A percentile compares a stretch with the other conserved stretches of the same genome.
Evolutionary conservation across 106 monocot genomes (phyloP).

Genomic region (Dendrobium officinale): DNA sequence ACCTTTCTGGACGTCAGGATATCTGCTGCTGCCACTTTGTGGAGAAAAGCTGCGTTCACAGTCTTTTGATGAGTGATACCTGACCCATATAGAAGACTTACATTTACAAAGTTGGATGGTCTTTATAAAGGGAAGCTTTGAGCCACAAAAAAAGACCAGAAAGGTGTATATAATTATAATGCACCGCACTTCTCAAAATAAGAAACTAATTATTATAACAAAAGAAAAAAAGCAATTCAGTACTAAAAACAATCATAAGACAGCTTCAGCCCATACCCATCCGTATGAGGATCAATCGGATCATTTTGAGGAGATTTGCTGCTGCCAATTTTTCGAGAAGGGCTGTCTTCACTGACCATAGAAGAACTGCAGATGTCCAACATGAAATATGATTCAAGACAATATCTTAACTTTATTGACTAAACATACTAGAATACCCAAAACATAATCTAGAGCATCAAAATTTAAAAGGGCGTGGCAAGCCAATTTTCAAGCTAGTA

Average conservation of each 20-base stretch:
- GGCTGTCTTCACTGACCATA: neutral
- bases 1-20: neutral
- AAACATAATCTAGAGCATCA: neutral
- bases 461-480: neutral
- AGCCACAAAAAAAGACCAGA: neutral
- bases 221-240: neutral
- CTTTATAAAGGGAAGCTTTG: neutral
- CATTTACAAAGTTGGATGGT: neutral
- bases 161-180: neutral
- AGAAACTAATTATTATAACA: neutral
- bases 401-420: neutral
- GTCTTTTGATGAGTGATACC: neutral
- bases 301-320: conserved; percentile 1
- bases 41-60: neutral
- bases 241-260: neutral
- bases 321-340: neutral
- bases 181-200: neutral
- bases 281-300: neutral
- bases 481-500: neutral
- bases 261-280: neutral
- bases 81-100: neutral
- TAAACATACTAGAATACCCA: neutral
- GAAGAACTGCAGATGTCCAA: neutral
- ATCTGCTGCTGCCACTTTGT: neutral
- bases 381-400: neutral